Percentiles rank a stretch among this genome's conserved stretches.
Conservation (phyloP, 768 basidiomycete species). For the Hericium erinaceus region DNA sequence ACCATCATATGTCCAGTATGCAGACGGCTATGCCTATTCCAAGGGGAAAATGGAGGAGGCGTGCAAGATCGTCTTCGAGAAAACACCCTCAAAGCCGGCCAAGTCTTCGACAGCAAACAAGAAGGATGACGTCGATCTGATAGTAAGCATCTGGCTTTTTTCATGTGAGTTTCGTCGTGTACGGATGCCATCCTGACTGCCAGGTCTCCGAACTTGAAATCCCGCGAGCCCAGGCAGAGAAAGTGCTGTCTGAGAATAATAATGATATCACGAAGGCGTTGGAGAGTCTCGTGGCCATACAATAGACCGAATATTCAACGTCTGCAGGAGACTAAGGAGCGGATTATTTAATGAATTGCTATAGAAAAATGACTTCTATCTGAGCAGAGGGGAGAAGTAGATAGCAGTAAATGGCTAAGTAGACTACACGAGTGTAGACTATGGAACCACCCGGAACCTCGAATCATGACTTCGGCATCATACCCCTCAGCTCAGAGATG, state of each 20-base stretch:
- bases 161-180: not conserved
- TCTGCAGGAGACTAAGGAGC: not conserved
- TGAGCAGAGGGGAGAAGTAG: not conserved
- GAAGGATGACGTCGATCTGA: slow-evolving; percentile 55
- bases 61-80: slow-evolving; percentile 50
- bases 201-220: slow-evolving; percentile 63
- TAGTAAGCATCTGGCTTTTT: slow-evolving; percentile 32
- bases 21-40: slow-evolving; percentile 57
- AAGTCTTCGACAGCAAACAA: slow-evolving; percentile 34
- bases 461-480: not conserved
- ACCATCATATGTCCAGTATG: slow-evolving; percentile 32
- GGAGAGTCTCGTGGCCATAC: slow-evolving; percentile 13
- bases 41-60: slow-evolving; percentile 62
- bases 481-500: not conserved
- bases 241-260: slow-evolving; percentile 40
- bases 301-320: not conserved
- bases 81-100: slow-evolving; percentile 36
- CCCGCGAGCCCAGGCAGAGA: slow-evolving; percentile 48
- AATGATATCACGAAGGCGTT: slow-evolving; percentile 48
- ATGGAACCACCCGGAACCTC: not conserved
- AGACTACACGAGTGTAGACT: not conserved
- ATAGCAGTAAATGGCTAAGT: not conserved
- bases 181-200: not conserved
- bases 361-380: not conserved
- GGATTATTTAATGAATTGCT: not conserved